phyloP scores from a whole-genome alignment of 352 stramenopile genomes.

The Phytophthora megakarya region DNA sequence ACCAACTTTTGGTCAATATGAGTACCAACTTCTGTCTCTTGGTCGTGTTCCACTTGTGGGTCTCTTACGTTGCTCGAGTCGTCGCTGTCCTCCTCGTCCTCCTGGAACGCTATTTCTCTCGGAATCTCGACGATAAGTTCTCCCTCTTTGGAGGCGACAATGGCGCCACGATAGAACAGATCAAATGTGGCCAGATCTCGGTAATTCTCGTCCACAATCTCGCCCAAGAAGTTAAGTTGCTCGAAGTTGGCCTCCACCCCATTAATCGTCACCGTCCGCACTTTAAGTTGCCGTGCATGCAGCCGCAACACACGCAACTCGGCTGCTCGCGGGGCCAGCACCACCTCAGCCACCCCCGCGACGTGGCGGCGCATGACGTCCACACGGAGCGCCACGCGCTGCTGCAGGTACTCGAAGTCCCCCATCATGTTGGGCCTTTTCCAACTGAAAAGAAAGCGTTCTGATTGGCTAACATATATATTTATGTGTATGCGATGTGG shows the following conservation, averaged over 20 bases:
- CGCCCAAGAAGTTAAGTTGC: conserved; percentile 78
- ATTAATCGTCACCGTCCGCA: conserved; percentile 61
- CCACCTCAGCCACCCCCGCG: conserved; percentile 67
- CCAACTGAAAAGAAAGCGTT: too few species aligned
- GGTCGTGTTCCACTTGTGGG: conserved; percentile 38
- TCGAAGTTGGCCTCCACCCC: conserved; percentile 66
- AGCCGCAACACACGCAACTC: conserved; percentile 67
- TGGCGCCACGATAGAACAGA: conserved; percentile 83
- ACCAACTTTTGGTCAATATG: conserved; percentile 41
- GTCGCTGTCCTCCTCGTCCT: conserved; percentile 52
- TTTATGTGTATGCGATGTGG: too few species aligned
- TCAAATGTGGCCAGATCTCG: conserved; percentile 81
- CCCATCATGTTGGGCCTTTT: conserved; percentile 83
- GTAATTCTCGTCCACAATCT: conserved; percentile 83
- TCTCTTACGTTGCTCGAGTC: conserved; percentile 43
- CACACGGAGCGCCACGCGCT: conserved; percentile 77
- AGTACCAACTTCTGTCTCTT: conserved; percentile 44
- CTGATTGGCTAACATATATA: too few species aligned
- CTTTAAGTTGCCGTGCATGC: conserved; percentile 75
- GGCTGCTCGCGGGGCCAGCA: conserved; percentile 64
- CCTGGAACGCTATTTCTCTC: conserved; percentile 55
- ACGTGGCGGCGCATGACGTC: conserved; percentile 73
- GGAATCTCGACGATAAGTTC: conserved; percentile 81
- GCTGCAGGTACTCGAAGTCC: conserved; percentile 87
- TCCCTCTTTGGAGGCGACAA: conserved; percentile 85